Evolutionary conservation across 2,329 filamentous ascomycete species (phyloP).

Genomic region (Corniculantispora saksenae): DNA sequence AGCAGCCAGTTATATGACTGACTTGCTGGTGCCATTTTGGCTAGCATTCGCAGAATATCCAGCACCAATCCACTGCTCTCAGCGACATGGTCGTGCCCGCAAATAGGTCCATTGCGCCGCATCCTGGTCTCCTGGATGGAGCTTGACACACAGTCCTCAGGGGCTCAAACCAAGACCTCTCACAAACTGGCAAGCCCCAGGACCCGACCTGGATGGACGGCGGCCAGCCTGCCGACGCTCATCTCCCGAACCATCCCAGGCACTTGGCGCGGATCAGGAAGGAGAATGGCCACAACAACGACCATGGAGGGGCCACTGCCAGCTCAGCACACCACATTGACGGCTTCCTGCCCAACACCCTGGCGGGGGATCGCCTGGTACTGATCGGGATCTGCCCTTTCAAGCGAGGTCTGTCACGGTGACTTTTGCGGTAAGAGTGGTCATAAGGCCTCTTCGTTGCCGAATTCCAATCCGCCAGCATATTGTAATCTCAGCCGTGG

Average conservation of each 20-base stretch:
- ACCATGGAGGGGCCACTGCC: not conserved
- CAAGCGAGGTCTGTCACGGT: not conserved
- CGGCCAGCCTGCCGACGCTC: slow-evolving; percentile 12
- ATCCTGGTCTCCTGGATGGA: not conserved
- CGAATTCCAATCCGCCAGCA: not conserved
- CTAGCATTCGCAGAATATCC: not conserved
- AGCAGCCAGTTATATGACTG: not conserved
- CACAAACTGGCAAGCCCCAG: not conserved
- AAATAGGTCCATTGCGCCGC: not conserved
- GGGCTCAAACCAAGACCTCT: not conserved
- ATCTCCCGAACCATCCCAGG: slow-evolving; percentile 9
- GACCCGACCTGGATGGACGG: not conserved
- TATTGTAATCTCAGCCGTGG: not conserved
- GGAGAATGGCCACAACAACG: not conserved
- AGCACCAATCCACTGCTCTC: not conserved
- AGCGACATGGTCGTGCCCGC: not conserved
- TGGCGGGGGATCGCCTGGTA: slow-evolving; percentile 7
- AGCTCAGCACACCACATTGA: not conserved
- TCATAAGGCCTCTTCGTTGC: not conserved
- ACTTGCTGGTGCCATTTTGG: not conserved
- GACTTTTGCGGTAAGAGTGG: not conserved
- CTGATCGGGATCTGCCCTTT: slow-evolving; percentile 14
- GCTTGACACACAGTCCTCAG: not conserved
- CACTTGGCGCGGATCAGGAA: slow-evolving; percentile 10
- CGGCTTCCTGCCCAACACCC: not conserved